These are phyloP conservation scores for Lyophyllum shimeji DNA, from an alignment of 768 basidiomycete species.

Conservation along the genomic window DNA sequence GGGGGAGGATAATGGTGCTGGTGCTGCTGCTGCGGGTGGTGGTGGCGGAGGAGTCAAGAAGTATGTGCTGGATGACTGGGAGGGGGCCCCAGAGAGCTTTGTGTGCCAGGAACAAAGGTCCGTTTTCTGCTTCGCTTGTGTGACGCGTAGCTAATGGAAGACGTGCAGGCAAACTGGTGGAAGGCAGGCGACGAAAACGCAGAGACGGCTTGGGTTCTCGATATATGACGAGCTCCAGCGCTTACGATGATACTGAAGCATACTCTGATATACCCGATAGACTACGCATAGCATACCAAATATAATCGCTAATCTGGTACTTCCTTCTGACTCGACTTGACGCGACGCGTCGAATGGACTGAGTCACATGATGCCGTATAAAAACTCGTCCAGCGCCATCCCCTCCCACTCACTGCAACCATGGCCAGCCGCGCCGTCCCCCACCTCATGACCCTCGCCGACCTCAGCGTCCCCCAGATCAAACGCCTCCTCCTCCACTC, in stretches of 20 bases:
- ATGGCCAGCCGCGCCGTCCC: conserved; percentile 38
- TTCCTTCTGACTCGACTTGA: background rate
- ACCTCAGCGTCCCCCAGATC: conserved; percentile 79
- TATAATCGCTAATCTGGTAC: background rate
- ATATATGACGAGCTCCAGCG: conserved; percentile 68
- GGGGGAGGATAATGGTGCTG: conserved; percentile 53
- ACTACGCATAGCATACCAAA: background rate
- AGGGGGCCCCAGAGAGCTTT: conserved; percentile 94
- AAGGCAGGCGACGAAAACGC: conserved; percentile 86
- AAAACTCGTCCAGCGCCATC: background rate
- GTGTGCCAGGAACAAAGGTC: conserved; percentile 95
- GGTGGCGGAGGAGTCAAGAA: conserved; percentile 46
- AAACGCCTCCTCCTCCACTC: conserved; percentile 63
- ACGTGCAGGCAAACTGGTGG: conserved; percentile 79
- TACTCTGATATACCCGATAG: background rate
- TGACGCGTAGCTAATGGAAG: background rate
- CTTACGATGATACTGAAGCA: background rate
- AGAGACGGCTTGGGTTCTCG: conserved; percentile 80
- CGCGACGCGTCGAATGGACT: background rate
- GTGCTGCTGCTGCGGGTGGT: too few relatives aligned
- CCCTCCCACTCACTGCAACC: background rate
- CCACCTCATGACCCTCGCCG: conserved; percentile 87
- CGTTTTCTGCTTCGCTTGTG: conserved; percentile 19
- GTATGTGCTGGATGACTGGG: conserved; percentile 93
- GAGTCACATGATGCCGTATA: conserved; percentile 3